Evolutionary conservation across 148 eudicot species (phyloP).

Genomic region (Dysphania ambrosioides): DNA sequence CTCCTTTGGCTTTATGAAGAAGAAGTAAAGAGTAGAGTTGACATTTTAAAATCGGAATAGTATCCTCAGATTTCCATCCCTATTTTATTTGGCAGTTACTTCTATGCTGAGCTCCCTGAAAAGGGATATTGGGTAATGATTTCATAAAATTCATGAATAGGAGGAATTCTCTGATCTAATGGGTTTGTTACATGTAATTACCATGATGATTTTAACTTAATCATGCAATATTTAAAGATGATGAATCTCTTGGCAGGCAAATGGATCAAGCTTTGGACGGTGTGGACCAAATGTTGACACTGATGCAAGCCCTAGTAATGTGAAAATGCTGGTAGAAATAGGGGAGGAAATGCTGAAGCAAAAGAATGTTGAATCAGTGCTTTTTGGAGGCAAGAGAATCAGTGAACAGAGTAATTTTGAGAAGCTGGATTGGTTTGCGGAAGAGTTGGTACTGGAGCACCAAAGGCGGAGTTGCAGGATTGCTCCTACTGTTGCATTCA

Average conservation of each 20-base stretch:
- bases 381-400: conserved; percentile 80
- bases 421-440: conserved; percentile 93
- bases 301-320: conserved; percentile 74
- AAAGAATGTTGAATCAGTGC: conserved; percentile 80
- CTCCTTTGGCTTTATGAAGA: too few species aligned
- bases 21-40: too few species aligned
- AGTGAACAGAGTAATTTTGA: conserved; percentile 71
- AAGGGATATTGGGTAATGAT: too few species aligned
- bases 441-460: conserved; percentile 81
- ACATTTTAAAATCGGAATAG: too few species aligned
- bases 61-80: too few species aligned
- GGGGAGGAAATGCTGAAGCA: conserved; percentile 94
- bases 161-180: too few species aligned
- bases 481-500: conserved; percentile 95
- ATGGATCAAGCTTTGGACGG: conserved; percentile 60
- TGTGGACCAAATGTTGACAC: conserved; percentile 63
- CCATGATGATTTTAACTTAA: too few species aligned
- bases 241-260: conserved; percentile 50
- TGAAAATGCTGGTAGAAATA: conserved; percentile 53
- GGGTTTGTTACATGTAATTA: too few species aligned
- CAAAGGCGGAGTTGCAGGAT: conserved; percentile 84
- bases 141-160: too few species aligned
- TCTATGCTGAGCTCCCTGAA: too few species aligned
- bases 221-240: background rate
- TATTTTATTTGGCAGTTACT: too few species aligned